Percentiles rank a stretch among this genome's conserved stretches.
phyloP scores from a whole-genome alignment of 805 yeast genomes.

The Schizosaccharomyces osmophilus region DNA sequence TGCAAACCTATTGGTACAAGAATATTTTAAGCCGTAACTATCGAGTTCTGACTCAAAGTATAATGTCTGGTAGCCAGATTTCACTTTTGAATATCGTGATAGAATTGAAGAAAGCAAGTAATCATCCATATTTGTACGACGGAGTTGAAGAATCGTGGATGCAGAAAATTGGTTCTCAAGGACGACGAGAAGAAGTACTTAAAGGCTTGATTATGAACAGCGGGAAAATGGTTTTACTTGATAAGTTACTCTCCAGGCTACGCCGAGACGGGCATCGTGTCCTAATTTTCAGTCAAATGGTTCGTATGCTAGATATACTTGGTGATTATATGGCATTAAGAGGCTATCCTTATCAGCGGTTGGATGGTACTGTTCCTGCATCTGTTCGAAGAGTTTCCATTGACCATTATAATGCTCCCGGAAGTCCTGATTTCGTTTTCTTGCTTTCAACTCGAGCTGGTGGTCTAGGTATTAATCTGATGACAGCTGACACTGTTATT shows the following conservation, averaged over 20 bases:
- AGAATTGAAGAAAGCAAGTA: conserved; percentile 87
- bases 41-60: conserved; percentile 53
- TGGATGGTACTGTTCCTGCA: conserved; percentile 92
- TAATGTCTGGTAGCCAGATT: conserved; percentile 24
- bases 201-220: conserved; percentile 91
- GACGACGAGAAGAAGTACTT: conserved; percentile 47
- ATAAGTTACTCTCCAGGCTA: conserved; percentile 61
- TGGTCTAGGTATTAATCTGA: conserved; percentile 89
- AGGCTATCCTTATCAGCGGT: conserved; percentile 69
- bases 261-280: conserved; percentile 91
- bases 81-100: conserved; percentile 79
- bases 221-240: conserved; percentile 92
- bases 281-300: conserved; percentile 90
- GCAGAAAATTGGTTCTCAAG: conserved; percentile 31
- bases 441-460: conserved; percentile 91
- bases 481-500: conserved; percentile 98
- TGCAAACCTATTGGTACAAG: conserved; percentile 85
- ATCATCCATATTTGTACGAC: conserved; percentile 88
- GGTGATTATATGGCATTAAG: conserved; percentile 80
- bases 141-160: conserved; percentile 68
- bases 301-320: conserved; percentile 74
- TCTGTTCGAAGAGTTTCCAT: conserved; percentile 81
- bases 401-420: conserved; percentile 89
- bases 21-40: conserved; percentile 83
- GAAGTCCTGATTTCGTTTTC: conserved; percentile 74